Evolutionary conservation across 73 alveolate species (phyloP).

Genomic region (Breviolum minutum): DNA sequence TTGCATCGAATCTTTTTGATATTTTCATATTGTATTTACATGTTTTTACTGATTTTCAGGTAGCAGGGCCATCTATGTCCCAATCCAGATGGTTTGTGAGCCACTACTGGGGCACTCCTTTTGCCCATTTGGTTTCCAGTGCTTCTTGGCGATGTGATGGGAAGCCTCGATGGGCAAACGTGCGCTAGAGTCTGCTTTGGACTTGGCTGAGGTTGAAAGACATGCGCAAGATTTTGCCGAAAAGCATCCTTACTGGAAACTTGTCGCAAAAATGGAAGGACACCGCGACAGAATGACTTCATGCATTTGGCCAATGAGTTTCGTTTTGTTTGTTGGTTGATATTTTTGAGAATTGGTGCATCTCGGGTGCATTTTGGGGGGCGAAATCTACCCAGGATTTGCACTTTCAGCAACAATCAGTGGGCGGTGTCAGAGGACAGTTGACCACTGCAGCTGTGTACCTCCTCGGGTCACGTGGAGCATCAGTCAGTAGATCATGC

Average conservation of each 20-base stretch:
- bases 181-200: no score
- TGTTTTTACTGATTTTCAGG: neutral
- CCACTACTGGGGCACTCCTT: conserved; percentile 82
- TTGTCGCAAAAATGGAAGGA: neutral
- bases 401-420: conserved; percentile 90
- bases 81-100: conserved; percentile 78
- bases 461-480: no score
- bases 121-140: conserved; percentile 20
- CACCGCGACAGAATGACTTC: neutral
- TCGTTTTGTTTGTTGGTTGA: neutral
- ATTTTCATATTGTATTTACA: no score
- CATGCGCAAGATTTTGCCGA: conserved; percentile 32
- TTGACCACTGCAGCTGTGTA: neutral
- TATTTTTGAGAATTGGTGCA: neutral
- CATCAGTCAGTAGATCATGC: no score
- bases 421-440: conserved; percentile 16
- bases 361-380: neutral
- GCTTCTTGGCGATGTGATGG: neutral
- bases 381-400: conserved; percentile 12
- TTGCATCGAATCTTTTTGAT: no score
- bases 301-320: neutral
- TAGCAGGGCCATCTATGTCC: conserved; percentile 50
- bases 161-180: neutral
- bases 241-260: conserved; percentile 33
- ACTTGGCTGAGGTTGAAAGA: conserved; percentile 1